phyloP scores from a whole-genome alignment of 2,329 filamentous ascomycete species.

The Penicillium crustosum region DNA sequence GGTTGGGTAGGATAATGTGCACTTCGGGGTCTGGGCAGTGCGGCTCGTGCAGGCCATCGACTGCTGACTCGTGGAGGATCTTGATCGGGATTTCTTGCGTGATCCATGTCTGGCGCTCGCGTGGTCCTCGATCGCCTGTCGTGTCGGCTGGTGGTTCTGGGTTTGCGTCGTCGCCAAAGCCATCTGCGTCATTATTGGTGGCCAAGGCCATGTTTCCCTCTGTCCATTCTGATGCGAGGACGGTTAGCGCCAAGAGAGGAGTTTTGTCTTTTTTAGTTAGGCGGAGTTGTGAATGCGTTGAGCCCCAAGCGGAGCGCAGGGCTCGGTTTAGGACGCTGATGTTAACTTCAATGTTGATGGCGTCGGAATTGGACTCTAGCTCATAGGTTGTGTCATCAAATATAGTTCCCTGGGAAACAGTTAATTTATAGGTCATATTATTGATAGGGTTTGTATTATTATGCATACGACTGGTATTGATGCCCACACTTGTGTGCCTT shows the following conservation, averaged over 20 bases:
- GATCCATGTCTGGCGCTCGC: conserved; percentile 85
- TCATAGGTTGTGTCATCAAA: conserved; percentile 75
- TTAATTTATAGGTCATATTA: neutral
- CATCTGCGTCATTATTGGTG: conserved; percentile 31
- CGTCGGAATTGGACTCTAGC: conserved; percentile 86
- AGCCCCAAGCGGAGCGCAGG: conserved; percentile 82
- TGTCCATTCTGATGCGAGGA: conserved; percentile 61
- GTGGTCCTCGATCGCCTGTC: conserved; percentile 51
- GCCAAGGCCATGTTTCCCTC: conserved; percentile 57
- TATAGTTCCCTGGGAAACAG: conserved; percentile 64
- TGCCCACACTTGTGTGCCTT: conserved; percentile 95
- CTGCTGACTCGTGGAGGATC: conserved; percentile 76
- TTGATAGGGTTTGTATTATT: neutral
- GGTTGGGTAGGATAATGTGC: conserved; percentile 82
- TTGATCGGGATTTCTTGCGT: conserved; percentile 96
- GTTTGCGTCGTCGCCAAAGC: conserved; percentile 43
- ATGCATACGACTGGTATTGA: conserved; percentile 53
- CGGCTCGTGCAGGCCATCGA: conserved; percentile 94
- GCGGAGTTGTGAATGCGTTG: conserved; percentile 77
- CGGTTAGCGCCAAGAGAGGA: conserved; percentile 85
- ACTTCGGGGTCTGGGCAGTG: conserved; percentile 88
- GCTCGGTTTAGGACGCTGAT: conserved; percentile 84
- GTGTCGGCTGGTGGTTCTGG: conserved; percentile 34
- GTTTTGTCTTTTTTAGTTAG: conserved; percentile 90
- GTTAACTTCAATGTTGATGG: conserved; percentile 94